phyloP scores from a whole-genome alignment of 129 eudicot species.

The Daucus carota region DNA sequence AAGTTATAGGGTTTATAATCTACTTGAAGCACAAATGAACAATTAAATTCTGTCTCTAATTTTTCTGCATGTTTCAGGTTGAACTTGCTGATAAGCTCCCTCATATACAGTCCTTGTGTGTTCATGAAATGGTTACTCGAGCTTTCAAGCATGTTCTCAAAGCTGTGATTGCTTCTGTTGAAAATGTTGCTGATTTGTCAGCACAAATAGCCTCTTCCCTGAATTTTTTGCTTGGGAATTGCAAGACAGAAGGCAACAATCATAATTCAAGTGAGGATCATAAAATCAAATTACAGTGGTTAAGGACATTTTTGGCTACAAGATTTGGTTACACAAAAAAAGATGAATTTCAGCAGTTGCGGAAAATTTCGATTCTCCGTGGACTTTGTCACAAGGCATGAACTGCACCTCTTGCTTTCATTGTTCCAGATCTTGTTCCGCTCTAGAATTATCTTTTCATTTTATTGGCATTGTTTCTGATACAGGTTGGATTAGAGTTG shows the following conservation, averaged over 20 bases:
- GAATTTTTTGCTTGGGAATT: slow-evolving; percentile 73
- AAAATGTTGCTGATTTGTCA: slow-evolving; percentile 45
- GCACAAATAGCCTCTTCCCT: slow-evolving; percentile 64
- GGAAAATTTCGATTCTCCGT: slow-evolving; percentile 82
- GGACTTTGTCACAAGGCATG: slow-evolving; percentile 93
- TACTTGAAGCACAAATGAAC: not conserved
- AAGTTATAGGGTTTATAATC: not conserved
- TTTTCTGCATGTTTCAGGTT: slow-evolving; percentile 41
- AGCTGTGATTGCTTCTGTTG: slow-evolving; percentile 84
- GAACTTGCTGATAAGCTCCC: slow-evolving; percentile 98
- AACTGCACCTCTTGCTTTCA: slow-evolving; percentile 8
- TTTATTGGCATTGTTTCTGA: not conserved
- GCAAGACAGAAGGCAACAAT: slow-evolving; percentile 23
- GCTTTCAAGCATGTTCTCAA: slow-evolving; percentile 82
- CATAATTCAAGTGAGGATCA: slow-evolving; percentile 36
- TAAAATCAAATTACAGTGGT: slow-evolving; percentile 62
- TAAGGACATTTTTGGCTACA: slow-evolving; percentile 53
- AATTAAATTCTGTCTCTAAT: slow-evolving; percentile 12
- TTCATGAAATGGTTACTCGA: slow-evolving; percentile 98
- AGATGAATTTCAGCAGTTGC: slow-evolving; percentile 70
- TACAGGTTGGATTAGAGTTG: slow-evolving; percentile 92
- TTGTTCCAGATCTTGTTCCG: not conserved
- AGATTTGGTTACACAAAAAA: slow-evolving; percentile 71
- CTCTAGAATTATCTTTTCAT: slow-evolving; percentile 7
- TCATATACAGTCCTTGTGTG: slow-evolving; percentile 91